Evolutionary conservation across 163 green algal species (phyloP), one percentile per base, ranked within the genome.

Genomic region (Scenedesmus sp.): DNA sequence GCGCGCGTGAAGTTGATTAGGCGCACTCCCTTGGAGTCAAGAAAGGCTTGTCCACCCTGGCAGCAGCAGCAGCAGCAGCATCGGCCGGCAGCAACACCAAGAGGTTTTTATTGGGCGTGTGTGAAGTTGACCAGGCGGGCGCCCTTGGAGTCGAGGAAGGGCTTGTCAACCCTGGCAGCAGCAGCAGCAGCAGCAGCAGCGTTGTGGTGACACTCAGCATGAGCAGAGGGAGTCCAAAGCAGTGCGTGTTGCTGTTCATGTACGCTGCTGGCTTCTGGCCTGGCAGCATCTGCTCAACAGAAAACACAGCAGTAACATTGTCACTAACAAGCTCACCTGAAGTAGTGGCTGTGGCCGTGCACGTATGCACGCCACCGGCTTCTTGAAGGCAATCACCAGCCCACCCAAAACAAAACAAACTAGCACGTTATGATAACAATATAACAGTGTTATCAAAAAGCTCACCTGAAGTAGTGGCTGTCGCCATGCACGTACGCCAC

Each of bases 401-500:
- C 55, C 23, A 6, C 86, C n/a, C 18, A 90, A 46, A 46, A 46
- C 34, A 46, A 46, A 46, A 46, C 0, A 46, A 46, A 46, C 34
- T 46, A 46, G 34, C 34, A 46, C 34, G 34, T 46, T 46, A 46
- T 46, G 34, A 46, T 46, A 46, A 46, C 34, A 46, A 46, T 46
- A 46, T 46, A 46, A 1, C 34, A 46, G 34, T 46, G 34, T 46
- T 46, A 46, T 46, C 34, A 46, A 46, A 0, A 46, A 46, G 34
- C 34, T 46, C 34, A 46, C 34, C 86, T 76, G 86, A 83, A 83
- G 66, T 90, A 90, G 86, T 90, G 86, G 5, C 26, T 67, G 86
- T 90, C 86, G 54, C 86, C 86, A 55, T 90, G 86, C 46, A 82
- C 86, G 67, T 90, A 90, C 16, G 52, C 67, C 52, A 90, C 86